Percentiles rank a stretch among this genome's conserved stretches.
These are phyloP conservation scores for Leishmania tropica DNA, from an alignment of 208 protist species.

Conservation along the genomic window DNA sequence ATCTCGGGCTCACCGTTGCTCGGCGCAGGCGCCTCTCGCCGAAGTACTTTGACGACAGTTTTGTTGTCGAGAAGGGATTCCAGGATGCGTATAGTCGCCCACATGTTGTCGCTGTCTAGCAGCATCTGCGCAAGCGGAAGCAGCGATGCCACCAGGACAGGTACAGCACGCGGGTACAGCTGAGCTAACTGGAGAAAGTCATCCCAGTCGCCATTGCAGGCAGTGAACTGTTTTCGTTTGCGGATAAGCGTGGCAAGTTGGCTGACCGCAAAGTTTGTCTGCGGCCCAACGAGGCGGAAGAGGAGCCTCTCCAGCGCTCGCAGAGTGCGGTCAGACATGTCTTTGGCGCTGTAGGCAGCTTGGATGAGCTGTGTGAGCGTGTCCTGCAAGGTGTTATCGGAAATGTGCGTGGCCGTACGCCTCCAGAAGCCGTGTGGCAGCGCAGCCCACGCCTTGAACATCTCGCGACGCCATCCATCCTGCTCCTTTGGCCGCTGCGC, in stretches of 20 bases:
- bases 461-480: slow-evolving; percentile 23
- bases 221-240: slow-evolving; percentile 7
- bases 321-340: slow-evolving; percentile 21
- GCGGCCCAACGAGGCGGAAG: background rate
- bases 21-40: background rate
- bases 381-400: slow-evolving; percentile 4
- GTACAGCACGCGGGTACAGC: slow-evolving; percentile 1
- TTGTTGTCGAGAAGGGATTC: background rate
- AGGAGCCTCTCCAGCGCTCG: slow-evolving; percentile 1
- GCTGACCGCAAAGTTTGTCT: slow-evolving; percentile 16
- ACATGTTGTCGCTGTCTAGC: background rate
- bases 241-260: slow-evolving; percentile 9
- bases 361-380: slow-evolving; percentile 16
- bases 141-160: background rate
- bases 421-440: slow-evolving; percentile 27
- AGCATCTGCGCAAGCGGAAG: background rate
- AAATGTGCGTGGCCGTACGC: background rate
- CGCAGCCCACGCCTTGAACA: slow-evolving; percentile 17
- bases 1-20: background rate
- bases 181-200: background rate
- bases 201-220: background rate
- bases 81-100: background rate
- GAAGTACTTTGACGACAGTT: background rate
- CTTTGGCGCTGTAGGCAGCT: slow-evolving; percentile 23
- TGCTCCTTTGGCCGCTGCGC: slow-evolving; percentile 35